Percentiles rank a stretch among this genome's conserved stretches.
Evolutionary conservation across 768 basidiomycete genomes (phyloP).

Genomic region (Podaxis sp.): DNA sequence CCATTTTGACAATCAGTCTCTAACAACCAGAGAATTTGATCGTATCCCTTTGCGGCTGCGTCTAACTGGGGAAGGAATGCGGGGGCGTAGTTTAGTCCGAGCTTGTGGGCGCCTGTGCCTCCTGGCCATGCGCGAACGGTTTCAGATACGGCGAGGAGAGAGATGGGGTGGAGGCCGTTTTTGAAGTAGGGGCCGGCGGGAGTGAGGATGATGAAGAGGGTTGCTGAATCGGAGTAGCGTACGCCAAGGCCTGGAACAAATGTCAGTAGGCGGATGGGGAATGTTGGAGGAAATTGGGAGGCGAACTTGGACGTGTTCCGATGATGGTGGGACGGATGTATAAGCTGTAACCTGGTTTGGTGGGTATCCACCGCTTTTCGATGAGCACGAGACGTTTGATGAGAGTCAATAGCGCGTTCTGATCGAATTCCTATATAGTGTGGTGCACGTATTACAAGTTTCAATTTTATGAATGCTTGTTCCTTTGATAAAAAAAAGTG

Average conservation of each 20-base stretch:
- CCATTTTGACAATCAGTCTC: constrained; percentile 40
- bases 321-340: constrained; percentile 86
- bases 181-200: constrained; percentile 80
- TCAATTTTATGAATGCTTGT: background rate
- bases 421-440: constrained; percentile 65
- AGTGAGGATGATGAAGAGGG: constrained; percentile 72
- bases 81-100: constrained; percentile 67
- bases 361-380: constrained; percentile 87
- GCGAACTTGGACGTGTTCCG: constrained; percentile 45
- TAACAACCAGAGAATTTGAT: constrained; percentile 70
- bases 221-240: constrained; percentile 67
- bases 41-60: constrained; percentile 68
- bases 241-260: constrained; percentile 49
- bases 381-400: constrained; percentile 72
- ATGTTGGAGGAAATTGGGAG: constrained; percentile 41
- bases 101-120: constrained; percentile 79
- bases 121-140: constrained; percentile 50
- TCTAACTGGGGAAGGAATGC: constrained; percentile 62
- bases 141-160: constrained; percentile 41
- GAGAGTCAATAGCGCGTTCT: constrained; percentile 63
- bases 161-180: constrained; percentile 56
- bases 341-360: constrained; percentile 68
- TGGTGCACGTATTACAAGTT: background rate
- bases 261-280: constrained; percentile 27
- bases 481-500: background rate